phyloP scores from a whole-genome alignment of 1,139 yeast species.

The Geotrichum fermentans region DNA sequence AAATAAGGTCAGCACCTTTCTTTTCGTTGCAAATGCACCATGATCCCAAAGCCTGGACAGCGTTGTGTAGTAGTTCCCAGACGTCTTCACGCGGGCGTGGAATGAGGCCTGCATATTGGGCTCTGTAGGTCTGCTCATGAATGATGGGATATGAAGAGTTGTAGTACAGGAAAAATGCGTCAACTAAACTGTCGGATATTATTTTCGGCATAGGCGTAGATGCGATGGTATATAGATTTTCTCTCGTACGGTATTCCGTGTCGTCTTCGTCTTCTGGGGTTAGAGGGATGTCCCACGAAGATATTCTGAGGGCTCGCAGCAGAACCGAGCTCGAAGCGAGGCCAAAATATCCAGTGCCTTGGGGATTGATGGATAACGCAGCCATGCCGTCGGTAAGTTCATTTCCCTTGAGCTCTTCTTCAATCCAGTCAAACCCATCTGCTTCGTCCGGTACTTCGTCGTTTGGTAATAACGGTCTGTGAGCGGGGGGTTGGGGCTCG shows the following conservation, averaged over 20 bases:
- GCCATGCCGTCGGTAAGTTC: slow-evolving; percentile 51
- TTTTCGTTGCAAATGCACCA: slow-evolving; percentile 52
- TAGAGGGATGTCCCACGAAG: slow-evolving; percentile 10
- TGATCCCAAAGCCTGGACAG: slow-evolving; percentile 56
- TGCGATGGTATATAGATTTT: slow-evolving; percentile 1
- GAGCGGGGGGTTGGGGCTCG: slow-evolving; percentile 25
- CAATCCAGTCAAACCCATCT: slow-evolving; percentile 55
- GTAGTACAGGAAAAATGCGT: slow-evolving; percentile 49
- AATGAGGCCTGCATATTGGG: slow-evolving; percentile 43
- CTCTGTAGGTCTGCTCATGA: slow-evolving; percentile 50
- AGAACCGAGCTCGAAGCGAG: slow-evolving; percentile 53
- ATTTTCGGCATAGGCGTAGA: slow-evolving; percentile 27
- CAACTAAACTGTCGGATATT: slow-evolving; percentile 41
- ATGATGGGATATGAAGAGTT: slow-evolving; percentile 60
- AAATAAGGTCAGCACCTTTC: slow-evolving; percentile 47
- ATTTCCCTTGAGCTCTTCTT: slow-evolving; percentile 42
- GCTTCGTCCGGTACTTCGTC: slow-evolving; percentile 44
- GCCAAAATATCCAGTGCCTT: slow-evolving; percentile 58
- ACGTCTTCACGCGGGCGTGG: slow-evolving; percentile 43
- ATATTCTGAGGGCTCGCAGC: slow-evolving; percentile 33
- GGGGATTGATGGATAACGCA: slow-evolving; percentile 46
- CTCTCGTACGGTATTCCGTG: slow-evolving; percentile 5
- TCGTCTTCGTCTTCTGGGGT: slow-evolving; percentile 7
- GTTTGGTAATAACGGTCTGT: slow-evolving; percentile 35
- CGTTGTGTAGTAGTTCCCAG: slow-evolving; percentile 52